Conservation (phyloP, 306 rosid genomes). For the Luffa aegyptiaca region DNA sequence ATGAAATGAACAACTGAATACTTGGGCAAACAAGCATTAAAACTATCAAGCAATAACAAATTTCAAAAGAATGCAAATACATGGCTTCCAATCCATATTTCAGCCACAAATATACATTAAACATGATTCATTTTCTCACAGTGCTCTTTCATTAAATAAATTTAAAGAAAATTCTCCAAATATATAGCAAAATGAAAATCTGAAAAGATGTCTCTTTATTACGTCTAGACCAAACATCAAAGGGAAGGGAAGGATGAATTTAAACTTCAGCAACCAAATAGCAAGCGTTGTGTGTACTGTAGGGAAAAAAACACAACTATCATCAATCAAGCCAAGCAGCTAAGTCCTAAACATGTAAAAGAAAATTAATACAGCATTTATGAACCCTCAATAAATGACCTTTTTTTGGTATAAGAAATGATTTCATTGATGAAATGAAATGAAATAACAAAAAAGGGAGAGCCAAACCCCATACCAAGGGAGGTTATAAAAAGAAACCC, state of each 20-base stretch:
- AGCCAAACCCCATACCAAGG: background rate
- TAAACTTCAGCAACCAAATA: background rate
- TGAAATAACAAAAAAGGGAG: background rate
- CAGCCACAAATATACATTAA: background rate
- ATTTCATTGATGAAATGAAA: background rate
- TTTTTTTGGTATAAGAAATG: background rate
- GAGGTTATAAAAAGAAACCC: background rate
- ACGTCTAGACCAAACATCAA: background rate
- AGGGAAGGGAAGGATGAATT: background rate
- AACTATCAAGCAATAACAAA: background rate
- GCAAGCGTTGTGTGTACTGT: background rate
- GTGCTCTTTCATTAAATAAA: background rate
- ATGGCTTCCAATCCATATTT: background rate
- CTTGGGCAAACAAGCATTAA: background rate
- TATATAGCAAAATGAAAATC: background rate
- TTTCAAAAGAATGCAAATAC: background rate
- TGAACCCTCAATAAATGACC: background rate
- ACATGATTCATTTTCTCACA: constrained; percentile 2
- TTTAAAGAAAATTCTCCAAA: background rate
- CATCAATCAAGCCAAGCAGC: background rate
- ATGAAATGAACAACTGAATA: constrained; percentile 1
- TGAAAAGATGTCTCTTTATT: background rate
- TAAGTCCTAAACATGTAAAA: background rate
- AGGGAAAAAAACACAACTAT: background rate
- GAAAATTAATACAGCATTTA: background rate